Percentiles rank a stretch among this genome's conserved stretches.
These are phyloP conservation scores for Termitomyces sp. DNA, from an alignment of 768 basidiomycete species.

Conservation along the genomic window DNA sequence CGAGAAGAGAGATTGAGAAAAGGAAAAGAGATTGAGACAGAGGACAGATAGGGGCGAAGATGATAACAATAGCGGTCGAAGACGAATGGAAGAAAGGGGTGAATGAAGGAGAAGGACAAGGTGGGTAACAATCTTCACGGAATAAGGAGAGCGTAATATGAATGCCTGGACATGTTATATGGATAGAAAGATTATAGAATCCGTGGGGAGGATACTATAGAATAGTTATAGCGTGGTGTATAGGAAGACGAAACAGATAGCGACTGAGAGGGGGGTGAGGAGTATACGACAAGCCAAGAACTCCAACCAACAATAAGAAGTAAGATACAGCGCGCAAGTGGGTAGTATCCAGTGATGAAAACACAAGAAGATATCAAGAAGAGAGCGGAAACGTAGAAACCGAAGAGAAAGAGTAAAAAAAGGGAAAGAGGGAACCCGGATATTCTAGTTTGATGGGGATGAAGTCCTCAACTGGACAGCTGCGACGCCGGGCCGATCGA, in stretches of 20 bases:
- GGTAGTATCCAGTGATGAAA: conserved; percentile 27
- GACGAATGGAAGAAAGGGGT: not conserved
- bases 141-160: conserved; percentile 12
- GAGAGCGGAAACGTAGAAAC: conserved; percentile 6
- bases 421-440: conserved; percentile 6
- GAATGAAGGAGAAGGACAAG: not conserved
- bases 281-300: conserved; percentile 17
- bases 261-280: conserved; percentile 12
- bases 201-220: conserved; percentile 12
- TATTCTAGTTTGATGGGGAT: conserved; percentile 17
- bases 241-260: conserved; percentile 14
- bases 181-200: conserved; percentile 11
- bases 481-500: conserved; percentile 38
- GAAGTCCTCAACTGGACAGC: conserved; percentile 18
- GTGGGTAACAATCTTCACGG: conserved; percentile 2
- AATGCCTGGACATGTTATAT: conserved; percentile 9
- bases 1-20: conserved; percentile 10
- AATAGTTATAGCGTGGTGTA: conserved; percentile 9
- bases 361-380: conserved; percentile 6
- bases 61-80: conserved; percentile 12
- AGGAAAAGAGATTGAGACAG: conserved; percentile 11
- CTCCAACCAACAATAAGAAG: conserved; percentile 26
- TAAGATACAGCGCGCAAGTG: conserved; percentile 31
- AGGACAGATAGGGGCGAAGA: conserved; percentile 15
- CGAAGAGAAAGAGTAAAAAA: conserved; percentile 1